A percentile compares a stretch with the other conserved stretches of the same genome.
Evolutionary conservation across 768 basidiomycete genomes (phyloP).

Genomic region (Boletellus ananas): DNA sequence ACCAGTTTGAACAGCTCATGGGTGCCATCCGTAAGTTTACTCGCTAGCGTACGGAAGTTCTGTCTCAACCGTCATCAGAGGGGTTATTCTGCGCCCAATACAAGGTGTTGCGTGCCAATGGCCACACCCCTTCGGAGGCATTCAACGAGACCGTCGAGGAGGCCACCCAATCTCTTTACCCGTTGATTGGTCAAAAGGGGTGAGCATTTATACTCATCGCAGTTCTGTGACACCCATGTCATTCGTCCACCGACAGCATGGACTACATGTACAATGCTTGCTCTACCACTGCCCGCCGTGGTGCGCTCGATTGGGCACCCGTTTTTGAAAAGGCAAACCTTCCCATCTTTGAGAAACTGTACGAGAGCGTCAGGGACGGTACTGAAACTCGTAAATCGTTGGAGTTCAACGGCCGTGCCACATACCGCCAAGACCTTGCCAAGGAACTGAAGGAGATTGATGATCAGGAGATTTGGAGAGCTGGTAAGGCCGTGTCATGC

Average conservation of each 20-base stretch:
- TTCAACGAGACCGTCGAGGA: conserved; percentile 99
- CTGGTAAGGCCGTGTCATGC: conserved; percentile 48
- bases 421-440: conserved; percentile 90
- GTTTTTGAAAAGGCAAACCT: conserved; percentile 92
- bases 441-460: conserved; percentile 93
- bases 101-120: conserved; percentile 94
- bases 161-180: conserved; percentile 98
- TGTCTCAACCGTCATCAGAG: conserved; percentile 46
- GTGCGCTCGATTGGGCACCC: conserved; percentile 98
- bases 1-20: conserved; percentile 64
- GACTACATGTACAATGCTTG: conserved; percentile 99
- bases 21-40: conserved; percentile 80
- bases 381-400: conserved; percentile 96
- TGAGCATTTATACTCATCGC: conserved; percentile 32
- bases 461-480: conserved; percentile 98
- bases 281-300: conserved; percentile 98
- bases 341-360: conserved; percentile 92
- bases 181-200: conserved; percentile 94
- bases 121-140: conserved; percentile 95
- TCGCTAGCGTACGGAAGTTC: neutral
- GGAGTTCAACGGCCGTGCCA: conserved; percentile 89
- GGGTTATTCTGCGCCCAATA: conserved; percentile 99
- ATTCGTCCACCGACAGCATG: conserved; percentile 53
- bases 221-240: neutral
- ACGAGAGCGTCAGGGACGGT: conserved; percentile 91